Base-by-base conservation (phyloP, 2,329 filamentous ascomycete genomes). In the Aureobasidium sp. region DNA sequence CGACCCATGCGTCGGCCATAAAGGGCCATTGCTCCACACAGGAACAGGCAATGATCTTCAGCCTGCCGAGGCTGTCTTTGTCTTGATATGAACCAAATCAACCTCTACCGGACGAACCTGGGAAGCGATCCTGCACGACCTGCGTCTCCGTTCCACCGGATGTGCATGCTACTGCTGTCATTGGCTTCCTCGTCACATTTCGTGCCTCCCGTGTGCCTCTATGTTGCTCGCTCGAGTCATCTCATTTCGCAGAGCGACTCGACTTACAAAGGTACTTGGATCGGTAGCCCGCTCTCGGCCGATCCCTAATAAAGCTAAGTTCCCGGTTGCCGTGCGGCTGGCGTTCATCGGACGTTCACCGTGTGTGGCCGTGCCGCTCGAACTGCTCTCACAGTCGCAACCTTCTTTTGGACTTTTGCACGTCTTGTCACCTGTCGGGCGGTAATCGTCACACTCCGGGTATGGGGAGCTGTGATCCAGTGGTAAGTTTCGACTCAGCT, bases 11-110 rank as follows among this genome's bases (percentile, higher is more conserved):
- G 45, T 21, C 36, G 25, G 15, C 45, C 36, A 49, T 11, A 30
- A 45, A 21, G 30, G 16, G 50, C 32, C 54, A 48, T 11, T 11
- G 21, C 57, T 49, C 10, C 25, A 16, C 32, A 11, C 44, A 59
- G 57, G 57, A 59, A 59, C 45, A 59, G 57, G 57, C 57, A 59
- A 59, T 41, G 57, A 59, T 59, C 45, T 8, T 7, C 57, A 21
- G 3, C 16, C n/a, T 41, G 45, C 37, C 37, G 29, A 30, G 7
- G 27, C 39, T 29, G 7, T 44, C 39, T 10, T 10, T 34, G n/a
- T 42, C 37, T 32, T 6, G 32, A 13, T 36, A 36, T 41, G 41
- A 45, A 57, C 45, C 13, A 25, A 9, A 32, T 42, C 21, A 25
- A 25, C 25, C 27, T 41, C 36, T 25, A 39, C 49, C 37, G n/a